A percentile compares a stretch with the other conserved stretches of the same genome.
These are phyloP conservation scores for Elongisporangium prolatum DNA, from an alignment of 352 stramenopile genomes.

Conservation along the genomic window DNA sequence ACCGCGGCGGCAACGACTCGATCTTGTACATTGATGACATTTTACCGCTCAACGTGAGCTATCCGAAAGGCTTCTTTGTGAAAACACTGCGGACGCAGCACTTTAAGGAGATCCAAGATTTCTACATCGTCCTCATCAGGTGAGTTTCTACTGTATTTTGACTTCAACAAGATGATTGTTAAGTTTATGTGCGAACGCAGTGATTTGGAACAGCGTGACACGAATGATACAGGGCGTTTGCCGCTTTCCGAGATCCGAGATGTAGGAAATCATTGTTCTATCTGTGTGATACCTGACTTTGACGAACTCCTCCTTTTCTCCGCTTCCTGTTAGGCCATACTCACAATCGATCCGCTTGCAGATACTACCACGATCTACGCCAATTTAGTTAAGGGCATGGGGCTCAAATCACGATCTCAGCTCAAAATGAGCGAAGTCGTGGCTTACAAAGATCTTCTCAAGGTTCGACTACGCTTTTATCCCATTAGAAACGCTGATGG, in stretches of 20 bases:
- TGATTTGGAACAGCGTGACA: slow-evolving; percentile 52
- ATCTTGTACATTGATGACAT: slow-evolving; percentile 76
- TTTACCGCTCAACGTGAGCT: slow-evolving; percentile 34
- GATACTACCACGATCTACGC: slow-evolving; percentile 22
- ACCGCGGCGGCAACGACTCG: slow-evolving; percentile 60
- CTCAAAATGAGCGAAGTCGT: slow-evolving; percentile 44
- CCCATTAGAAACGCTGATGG: not conserved
- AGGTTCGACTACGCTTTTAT: slow-evolving; percentile 18
- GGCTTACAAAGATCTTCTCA: slow-evolving; percentile 48
- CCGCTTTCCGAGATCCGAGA: slow-evolving; percentile 28
- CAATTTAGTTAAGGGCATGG: slow-evolving; percentile 34
- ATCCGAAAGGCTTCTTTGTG: slow-evolving; percentile 64
- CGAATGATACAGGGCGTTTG: slow-evolving; percentile 33
- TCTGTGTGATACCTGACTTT: too few species aligned
- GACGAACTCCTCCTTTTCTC: too few species aligned
- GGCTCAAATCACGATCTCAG: slow-evolving; percentile 34
- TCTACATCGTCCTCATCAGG: slow-evolving; percentile 50
- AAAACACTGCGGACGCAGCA: slow-evolving; percentile 79
- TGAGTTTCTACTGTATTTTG: too few species aligned
- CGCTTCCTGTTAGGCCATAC: slow-evolving; percentile 15
- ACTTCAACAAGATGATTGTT: too few species aligned
- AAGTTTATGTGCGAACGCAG: slow-evolving; percentile 16
- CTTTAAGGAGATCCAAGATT: slow-evolving; percentile 83
- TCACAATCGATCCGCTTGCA: slow-evolving; percentile 44
- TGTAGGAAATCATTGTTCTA: too few species aligned